phyloP scores from a whole-genome alignment of 768 basidiomycete genomes.

The Aureoboletus auriporus region DNA sequence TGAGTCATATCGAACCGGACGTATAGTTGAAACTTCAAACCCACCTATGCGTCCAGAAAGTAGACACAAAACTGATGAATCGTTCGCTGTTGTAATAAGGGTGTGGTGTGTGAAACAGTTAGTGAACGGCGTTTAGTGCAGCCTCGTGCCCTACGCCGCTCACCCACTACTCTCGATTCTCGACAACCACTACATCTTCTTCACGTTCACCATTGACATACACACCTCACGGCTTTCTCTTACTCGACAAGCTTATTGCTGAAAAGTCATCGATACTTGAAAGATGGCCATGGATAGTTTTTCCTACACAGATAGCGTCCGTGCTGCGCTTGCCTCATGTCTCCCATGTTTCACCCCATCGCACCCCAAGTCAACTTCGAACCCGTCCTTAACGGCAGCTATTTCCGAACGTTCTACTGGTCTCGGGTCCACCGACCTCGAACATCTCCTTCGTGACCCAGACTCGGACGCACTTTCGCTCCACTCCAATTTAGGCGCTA shows the following conservation, averaged over 20 bases:
- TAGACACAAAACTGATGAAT: no score
- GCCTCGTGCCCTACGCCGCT: background rate
- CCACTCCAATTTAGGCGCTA: constrained; percentile 54
- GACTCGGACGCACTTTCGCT: constrained; percentile 60
- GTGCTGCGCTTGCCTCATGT: constrained; percentile 57
- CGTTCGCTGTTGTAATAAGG: no score
- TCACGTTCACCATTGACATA: background rate
- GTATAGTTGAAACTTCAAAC: no score
- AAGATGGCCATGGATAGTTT: constrained; percentile 37
- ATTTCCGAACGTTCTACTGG: constrained; percentile 21
- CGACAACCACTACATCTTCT: background rate
- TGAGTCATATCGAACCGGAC: no score
- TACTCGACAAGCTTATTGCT: background rate
- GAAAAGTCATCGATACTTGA: background rate
- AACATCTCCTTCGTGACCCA: constrained; percentile 46
- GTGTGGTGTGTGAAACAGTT: no score
- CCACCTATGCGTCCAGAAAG: no score
- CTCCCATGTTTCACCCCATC: constrained; percentile 50
- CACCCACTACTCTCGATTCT: no score
- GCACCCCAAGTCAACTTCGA: constrained; percentile 29
- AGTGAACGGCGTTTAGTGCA: no score
- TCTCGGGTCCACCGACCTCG: constrained; percentile 35
- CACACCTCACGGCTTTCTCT: background rate
- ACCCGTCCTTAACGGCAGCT: constrained; percentile 6
- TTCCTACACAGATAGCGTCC: constrained; percentile 61